These are phyloP conservation scores for Rhizopogon parksii DNA, from an alignment of 1,284 basidiomycete species.

Conservation along the genomic window DNA sequence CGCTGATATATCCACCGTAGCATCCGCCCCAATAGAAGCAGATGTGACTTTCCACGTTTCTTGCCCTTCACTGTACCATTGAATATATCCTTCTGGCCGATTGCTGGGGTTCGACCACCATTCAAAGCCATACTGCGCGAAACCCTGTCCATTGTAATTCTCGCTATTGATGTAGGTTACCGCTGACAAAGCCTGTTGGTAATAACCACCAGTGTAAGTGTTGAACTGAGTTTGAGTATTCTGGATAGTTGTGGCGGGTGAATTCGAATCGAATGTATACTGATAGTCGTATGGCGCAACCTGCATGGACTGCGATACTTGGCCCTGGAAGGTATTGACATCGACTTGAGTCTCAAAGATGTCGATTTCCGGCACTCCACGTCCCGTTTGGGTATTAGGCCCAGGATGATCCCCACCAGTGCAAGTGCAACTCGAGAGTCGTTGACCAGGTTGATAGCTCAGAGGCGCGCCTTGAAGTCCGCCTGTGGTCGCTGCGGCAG, in stretches of 20 bases:
- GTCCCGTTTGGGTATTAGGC: conserved; percentile 65
- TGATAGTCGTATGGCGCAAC: conserved; percentile 72
- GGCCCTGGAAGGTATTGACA: conserved; percentile 41
- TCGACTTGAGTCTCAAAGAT: conserved; percentile 68
- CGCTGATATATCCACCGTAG: conserved; percentile 43
- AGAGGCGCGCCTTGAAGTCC: conserved; percentile 38
- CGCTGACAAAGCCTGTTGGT: conserved; percentile 75
- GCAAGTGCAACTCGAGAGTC: conserved; percentile 81
- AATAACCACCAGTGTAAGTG: conserved; percentile 67
- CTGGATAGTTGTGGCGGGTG: conserved; percentile 48
- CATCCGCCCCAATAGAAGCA: conserved; percentile 54
- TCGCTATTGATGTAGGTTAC: conserved; percentile 48
- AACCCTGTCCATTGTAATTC: conserved; percentile 49
- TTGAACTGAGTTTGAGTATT: conserved; percentile 56
- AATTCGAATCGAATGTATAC: conserved; percentile 54
- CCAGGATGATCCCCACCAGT: conserved; percentile 78
- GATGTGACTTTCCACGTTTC: conserved; percentile 64
- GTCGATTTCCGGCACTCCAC: conserved; percentile 83
- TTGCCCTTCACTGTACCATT: conserved; percentile 61
- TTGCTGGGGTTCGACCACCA: conserved; percentile 63
- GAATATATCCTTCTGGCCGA: conserved; percentile 60
- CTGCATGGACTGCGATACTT: conserved; percentile 77
- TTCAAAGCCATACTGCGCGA: conserved; percentile 63
- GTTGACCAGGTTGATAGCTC: conserved; percentile 73
- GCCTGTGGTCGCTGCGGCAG: conserved; percentile 45